Evolutionary conservation across 2,329 filamentous ascomycete genomes (phyloP), one percentile per base, ranked within the genome.

Genomic region (Hypoxylon sp.): DNA sequence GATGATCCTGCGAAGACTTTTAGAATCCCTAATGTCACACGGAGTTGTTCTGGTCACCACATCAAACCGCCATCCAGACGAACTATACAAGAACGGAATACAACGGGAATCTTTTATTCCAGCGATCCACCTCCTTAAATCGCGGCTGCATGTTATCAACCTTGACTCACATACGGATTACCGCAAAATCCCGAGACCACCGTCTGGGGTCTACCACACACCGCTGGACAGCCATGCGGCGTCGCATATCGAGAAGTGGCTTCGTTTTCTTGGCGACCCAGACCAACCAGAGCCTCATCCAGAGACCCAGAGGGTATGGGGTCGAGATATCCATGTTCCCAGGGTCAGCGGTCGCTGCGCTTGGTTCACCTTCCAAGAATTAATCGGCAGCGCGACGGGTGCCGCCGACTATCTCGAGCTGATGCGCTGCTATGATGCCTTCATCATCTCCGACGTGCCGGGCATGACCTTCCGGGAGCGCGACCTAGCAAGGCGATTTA

Each of bases 71-170:
- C 94, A 98, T 74, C 96, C 96, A 0, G 90, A 97, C 75, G 95
- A 99, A 66, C 87, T 99, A 6, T 99, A 99, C 85, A 97, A 96
- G 80, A 99, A 99, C 78, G 96, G 96, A 61, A 95, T 99, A 70
- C 96, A 99, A 82, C 90, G 96, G 65, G 91, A 97, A 73, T 97
- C 93, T 5, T 99, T 99, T 78, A 88, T 99, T 55, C 96, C 96
- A 0, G 97, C 95, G 72, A 99, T 99, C 77, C 91, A 94, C 69
- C 90, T 99, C 3, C 89, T 99, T 48, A 95, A 98, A 79, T 87
- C 85, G 41, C 89, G 91, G 2, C 87, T 99, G 7, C 90, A 92
- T 59, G 93, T 98, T 51, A 92, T 99, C 74, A 98, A 98, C 80
- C 90, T 99, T 65, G 93, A 99, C 82, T 97, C 94, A 1, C 90